These are phyloP conservation scores for Pseudogymnoascus sp. DNA, from an alignment of 2,329 filamentous ascomycete genomes.

Conservation along the genomic window DNA sequence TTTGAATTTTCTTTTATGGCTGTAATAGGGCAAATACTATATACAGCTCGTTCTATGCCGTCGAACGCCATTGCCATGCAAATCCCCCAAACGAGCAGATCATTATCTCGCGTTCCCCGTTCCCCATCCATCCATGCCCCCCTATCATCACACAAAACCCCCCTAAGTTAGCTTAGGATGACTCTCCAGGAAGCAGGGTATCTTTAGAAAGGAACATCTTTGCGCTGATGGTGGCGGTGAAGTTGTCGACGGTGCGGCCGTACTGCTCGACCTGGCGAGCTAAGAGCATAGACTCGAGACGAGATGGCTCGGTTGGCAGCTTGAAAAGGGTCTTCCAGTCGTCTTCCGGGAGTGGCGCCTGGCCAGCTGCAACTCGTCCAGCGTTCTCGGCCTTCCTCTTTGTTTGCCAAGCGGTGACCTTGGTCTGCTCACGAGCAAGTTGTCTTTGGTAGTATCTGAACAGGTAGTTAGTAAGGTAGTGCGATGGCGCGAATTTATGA, in stretches of 20 bases:
- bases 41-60: constrained; percentile 9
- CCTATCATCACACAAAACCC: constrained; percentile 6
- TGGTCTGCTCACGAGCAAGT: constrained; percentile 86
- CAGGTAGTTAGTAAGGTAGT: neutral
- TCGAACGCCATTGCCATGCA: constrained; percentile 10
- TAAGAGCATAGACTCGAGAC: constrained; percentile 89
- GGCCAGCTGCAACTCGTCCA: constrained; percentile 76
- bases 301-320: constrained; percentile 87
- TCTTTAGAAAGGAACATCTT: constrained; percentile 98
- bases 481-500: neutral
- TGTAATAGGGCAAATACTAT: constrained; percentile 7
- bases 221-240: constrained; percentile 80
- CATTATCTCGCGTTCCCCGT: constrained; percentile 9
- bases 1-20: constrained; percentile 10
- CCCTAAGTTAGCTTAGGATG: constrained; percentile 11
- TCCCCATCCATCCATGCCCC: neutral
- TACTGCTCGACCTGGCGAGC: constrained; percentile 97
- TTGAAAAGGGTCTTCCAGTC: constrained; percentile 99
- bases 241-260: constrained; percentile 92
- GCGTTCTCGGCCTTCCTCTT: constrained; percentile 97
- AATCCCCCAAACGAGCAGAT: constrained; percentile 11
- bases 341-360: constrained; percentile 82
- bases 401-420: constrained; percentile 92
- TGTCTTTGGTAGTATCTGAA: constrained; percentile 77
- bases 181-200: constrained; percentile 52